Evolutionary conservation across 495 filamentous ascomycete species (phyloP).

Genomic region (Wilcoxina mikolae): DNA sequence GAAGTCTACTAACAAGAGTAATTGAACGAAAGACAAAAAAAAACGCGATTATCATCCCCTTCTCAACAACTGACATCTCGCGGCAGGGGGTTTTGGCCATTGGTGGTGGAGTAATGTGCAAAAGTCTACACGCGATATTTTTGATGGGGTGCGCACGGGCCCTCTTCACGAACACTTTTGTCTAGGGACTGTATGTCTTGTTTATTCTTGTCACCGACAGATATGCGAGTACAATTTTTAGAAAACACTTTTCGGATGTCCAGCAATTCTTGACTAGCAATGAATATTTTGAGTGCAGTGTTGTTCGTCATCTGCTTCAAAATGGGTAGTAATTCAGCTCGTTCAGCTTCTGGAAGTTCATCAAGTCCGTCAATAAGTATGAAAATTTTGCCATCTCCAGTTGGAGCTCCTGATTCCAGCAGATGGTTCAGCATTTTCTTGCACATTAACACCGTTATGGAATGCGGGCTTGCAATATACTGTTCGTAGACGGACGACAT

Average conservation of each 20-base stretch:
- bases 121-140: too few relatives aligned
- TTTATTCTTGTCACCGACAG: too few relatives aligned
- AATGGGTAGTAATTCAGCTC: constrained; percentile 9
- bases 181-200: too few relatives aligned
- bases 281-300: constrained; percentile 11
- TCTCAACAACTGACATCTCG: too few relatives aligned
- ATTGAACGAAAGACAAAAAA: too few relatives aligned
- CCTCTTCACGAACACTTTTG: too few relatives aligned
- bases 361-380: constrained; percentile 29
- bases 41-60: too few relatives aligned
- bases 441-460: background rate
- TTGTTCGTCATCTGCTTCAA: constrained; percentile 9
- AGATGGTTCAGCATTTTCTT: constrained; percentile 14
- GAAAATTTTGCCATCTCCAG: constrained; percentile 8
- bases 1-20: too few relatives aligned
- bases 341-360: constrained; percentile 22
- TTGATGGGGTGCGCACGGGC: too few relatives aligned
- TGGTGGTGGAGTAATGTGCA: too few relatives aligned
- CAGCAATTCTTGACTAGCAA: constrained; percentile 9
- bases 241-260: constrained; percentile 6
- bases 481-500: constrained; percentile 19
- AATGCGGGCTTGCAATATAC: constrained; percentile 1
- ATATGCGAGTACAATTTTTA: background rate
- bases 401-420: background rate
- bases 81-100: too few relatives aligned